Base-by-base conservation (phyloP, 2,329 filamentous ascomycete genomes). In the Fusarium sp. region DNA sequence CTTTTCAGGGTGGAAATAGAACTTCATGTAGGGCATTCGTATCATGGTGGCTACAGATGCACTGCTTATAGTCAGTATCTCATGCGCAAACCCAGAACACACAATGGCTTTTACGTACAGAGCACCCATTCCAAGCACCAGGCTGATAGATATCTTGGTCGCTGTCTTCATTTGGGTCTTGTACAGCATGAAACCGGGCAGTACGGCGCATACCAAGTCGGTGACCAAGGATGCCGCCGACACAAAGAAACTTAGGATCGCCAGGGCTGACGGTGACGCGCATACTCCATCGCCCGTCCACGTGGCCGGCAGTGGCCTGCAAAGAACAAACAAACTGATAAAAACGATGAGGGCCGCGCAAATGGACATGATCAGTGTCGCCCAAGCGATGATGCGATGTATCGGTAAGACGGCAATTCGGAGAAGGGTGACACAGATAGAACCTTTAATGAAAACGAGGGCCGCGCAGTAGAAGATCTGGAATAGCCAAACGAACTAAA, bases 161-260 rank as follows among this genome's bases (percentile, higher is more conserved):
- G 44, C 41, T 10, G 4, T 38, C 52, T 60, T 60, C 69, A 71
- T 71, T 18, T 60, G 46, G 0, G 55, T 14, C 18, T 64, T 64
- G 20, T 67, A 69, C 13, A 71, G 42, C 42, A 71, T 66, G 12
- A 69, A 69, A 1, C 18, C 42, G 0, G 69, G 65, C 20, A 71
- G 26, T 9, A 61, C 60, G 4, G 69, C 65, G n/a, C 65, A 69
- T 4, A 60, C 48, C 42, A 45, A 60, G 13, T 71, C 66, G 1
- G 65, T 71, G 2, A 38, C 18, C 2, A 70, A 44, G 2, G 65
- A 41, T 2, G 53, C 40, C 9, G 68, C 61, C 9, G 65, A 69
- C 0, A 70, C 68, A 7, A 70, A 35, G 37, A 60, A 71, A 7
- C 50, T 44, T 3, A 71, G 58, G 4, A 50, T 60, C 1, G 65